A percentile compares a stretch with the other conserved stretches of the same genome.
These are phyloP conservation scores for Acidiella bohemica DNA, from an alignment of 495 filamentous ascomycete genomes.

Conservation along the genomic window DNA sequence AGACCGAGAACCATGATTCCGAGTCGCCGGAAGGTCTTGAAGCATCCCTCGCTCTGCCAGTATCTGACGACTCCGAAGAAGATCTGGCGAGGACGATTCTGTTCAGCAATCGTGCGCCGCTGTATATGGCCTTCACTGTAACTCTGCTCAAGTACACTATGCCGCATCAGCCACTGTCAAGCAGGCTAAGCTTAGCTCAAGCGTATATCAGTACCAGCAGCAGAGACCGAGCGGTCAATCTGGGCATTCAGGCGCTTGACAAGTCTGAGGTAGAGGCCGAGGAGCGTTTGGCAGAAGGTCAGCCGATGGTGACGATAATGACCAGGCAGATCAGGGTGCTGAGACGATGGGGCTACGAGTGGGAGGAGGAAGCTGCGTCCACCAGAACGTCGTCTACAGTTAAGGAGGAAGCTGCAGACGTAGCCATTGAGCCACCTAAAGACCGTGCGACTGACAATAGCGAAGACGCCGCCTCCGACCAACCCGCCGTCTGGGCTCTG, in stretches of 20 bases:
- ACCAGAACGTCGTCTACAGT: no score
- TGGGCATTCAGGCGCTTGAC: constrained; percentile 55
- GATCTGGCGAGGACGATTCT: constrained; percentile 44
- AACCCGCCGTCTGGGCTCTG: constrained; percentile 59
- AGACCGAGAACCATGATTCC: constrained; percentile 20
- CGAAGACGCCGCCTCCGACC: constrained; percentile 23
- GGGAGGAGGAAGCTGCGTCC: constrained; percentile 34
- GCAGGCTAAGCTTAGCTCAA: constrained; percentile 63
- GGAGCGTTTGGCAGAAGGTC: constrained; percentile 61
- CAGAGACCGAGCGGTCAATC: constrained; percentile 55
- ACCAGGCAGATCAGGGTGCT: constrained; percentile 58
- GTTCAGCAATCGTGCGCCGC: constrained; percentile 63
- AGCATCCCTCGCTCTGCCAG: constrained; percentile 49
- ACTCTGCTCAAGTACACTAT: constrained; percentile 61
- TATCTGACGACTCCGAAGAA: constrained; percentile 40
- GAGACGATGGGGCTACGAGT: constrained; percentile 64
- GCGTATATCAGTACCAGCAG: constrained; percentile 68
- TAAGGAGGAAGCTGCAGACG: no score
- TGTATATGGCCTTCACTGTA: constrained; percentile 70
- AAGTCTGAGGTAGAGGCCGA: constrained; percentile 42
- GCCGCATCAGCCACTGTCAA: constrained; percentile 71
- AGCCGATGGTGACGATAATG: constrained; percentile 55
- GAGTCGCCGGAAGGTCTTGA: constrained; percentile 51
- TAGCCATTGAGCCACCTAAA: not conserved
- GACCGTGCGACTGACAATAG: not conserved